A percentile compares a stretch with the other conserved stretches of the same genome.
Conservation (phyloP, 2,329 filamentous ascomycete species). For the Trichophyton benhamiae region DNA sequence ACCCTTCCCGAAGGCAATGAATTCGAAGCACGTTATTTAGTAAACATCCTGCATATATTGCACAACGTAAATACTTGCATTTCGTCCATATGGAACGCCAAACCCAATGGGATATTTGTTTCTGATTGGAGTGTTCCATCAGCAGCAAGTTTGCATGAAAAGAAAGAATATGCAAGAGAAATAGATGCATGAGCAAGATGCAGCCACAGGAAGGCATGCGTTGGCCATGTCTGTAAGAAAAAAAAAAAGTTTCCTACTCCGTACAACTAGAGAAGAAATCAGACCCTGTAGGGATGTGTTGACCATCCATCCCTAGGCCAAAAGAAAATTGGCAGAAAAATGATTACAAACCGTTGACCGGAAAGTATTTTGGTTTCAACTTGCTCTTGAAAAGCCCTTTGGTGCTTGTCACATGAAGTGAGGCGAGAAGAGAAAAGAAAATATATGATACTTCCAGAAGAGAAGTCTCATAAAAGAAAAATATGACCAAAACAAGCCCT, state of each 20-base stretch:
- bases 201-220: neutral
- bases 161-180: neutral
- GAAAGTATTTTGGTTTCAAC: neutral
- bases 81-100: neutral
- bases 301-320: neutral
- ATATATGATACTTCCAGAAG: neutral
- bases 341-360: neutral
- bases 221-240: neutral
- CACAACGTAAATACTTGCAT: neutral
- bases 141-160: neutral
- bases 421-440: neutral
- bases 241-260: neutral
- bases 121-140: neutral
- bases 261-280: neutral
- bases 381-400: neutral
- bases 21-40: neutral
- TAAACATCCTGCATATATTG: neutral
- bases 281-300: neutral
- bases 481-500: neutral
- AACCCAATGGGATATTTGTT: neutral
- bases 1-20: neutral
- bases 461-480: constrained; percentile 1
- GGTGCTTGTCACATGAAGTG: neutral
- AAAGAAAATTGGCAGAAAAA: neutral
- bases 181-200: neutral